Conservation (phyloP, 176 grass and related monocot species). For the Pharus latifolius region DNA sequence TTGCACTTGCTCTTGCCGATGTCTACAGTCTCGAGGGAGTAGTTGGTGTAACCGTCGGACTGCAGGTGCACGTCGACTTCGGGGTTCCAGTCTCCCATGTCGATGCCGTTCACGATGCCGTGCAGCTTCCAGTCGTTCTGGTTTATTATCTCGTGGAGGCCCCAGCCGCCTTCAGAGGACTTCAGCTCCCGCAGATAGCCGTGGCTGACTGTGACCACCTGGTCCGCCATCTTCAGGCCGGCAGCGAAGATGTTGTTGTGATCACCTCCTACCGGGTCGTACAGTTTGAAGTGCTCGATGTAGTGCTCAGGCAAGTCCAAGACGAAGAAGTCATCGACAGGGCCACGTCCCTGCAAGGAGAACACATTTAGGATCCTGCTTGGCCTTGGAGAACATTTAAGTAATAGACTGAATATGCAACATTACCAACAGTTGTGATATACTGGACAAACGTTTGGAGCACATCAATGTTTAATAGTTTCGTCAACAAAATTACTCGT, state of each 20-base stretch:
- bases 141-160: constrained; percentile 74
- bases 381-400: neutral
- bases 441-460: neutral
- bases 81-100: constrained; percentile 64
- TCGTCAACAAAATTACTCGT: neutral
- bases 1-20: constrained; percentile 66
- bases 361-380: neutral
- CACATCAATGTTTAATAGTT: neutral
- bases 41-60: constrained; percentile 80
- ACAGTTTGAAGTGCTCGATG: constrained; percentile 62
- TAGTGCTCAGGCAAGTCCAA: constrained; percentile 69
- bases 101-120: constrained; percentile 89
- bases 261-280: constrained; percentile 59
- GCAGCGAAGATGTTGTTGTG: constrained; percentile 80
- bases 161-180: constrained; percentile 75
- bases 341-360: constrained; percentile 59
- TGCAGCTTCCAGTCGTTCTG: constrained; percentile 73
- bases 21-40: constrained; percentile 54
- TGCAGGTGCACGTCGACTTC: constrained; percentile 50
- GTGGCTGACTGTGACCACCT: constrained; percentile 67
- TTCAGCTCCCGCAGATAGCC: constrained; percentile 87
- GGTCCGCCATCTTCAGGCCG: constrained; percentile 67
- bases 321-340: constrained; percentile 50
- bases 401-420: neutral
- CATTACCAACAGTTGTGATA: neutral